Evolutionary conservation across 1,139 yeast species (phyloP).

Genomic region (Zhuliangozyma parablackwelliae): DNA sequence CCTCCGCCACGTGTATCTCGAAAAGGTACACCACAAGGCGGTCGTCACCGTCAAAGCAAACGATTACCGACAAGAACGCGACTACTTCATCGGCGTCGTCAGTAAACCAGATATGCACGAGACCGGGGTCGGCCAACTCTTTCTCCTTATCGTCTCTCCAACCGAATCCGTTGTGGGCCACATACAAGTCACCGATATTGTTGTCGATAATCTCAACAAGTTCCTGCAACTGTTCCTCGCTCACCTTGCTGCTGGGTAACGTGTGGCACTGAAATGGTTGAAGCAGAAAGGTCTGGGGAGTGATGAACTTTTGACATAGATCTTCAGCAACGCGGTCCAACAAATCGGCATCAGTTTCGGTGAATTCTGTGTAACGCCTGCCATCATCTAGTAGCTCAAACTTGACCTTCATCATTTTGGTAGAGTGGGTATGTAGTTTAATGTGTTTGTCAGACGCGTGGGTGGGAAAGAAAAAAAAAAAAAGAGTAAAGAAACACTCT

Average conservation of each 20-base stretch:
- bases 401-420: too few species aligned
- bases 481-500: too few species aligned
- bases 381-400: not conserved
- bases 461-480: too few species aligned
- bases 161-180: constrained; percentile 26
- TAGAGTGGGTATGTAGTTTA: too few species aligned
- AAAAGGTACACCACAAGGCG: constrained; percentile 44
- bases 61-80: constrained; percentile 42
- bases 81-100: constrained; percentile 17
- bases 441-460: too few species aligned
- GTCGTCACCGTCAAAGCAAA: constrained; percentile 28
- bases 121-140: constrained; percentile 45
- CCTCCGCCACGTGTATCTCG: constrained; percentile 45
- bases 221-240: constrained; percentile 9
- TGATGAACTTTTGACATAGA: not conserved
- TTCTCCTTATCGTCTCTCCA: constrained; percentile 42
- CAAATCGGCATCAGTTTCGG: constrained; percentile 11
- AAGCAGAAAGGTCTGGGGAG: constrained; percentile 1
- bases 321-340: constrained; percentile 11
- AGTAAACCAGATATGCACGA: constrained; percentile 33
- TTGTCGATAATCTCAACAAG: constrained; percentile 23
- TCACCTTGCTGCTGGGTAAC: constrained; percentile 2
- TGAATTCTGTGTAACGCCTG: constrained; percentile 9
- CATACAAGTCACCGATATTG: constrained; percentile 30
- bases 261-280: constrained; percentile 1